A percentile compares a stretch with the other conserved stretches of the same genome.
phyloP scores from a whole-genome alignment of 495 filamentous ascomycete genomes.

The Cudoniella acicularis region DNA sequence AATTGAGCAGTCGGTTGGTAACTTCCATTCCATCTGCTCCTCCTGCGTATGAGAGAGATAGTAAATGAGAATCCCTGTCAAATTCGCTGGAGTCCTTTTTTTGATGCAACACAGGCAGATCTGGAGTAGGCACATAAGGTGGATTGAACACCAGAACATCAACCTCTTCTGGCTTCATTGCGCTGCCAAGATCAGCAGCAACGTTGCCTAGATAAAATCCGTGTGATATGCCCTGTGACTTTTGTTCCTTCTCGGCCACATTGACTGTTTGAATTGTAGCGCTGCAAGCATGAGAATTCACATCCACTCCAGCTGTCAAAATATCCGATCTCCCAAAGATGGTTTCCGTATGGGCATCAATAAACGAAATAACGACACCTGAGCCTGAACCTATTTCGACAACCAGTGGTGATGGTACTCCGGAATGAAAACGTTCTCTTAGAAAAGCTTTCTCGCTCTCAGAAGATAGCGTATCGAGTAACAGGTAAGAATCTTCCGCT shows the following conservation, averaged over 20 bases:
- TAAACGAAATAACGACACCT: conserved; percentile 84
- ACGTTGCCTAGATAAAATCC: conserved; percentile 55
- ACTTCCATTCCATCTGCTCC: conserved; percentile 90
- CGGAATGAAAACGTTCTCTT: conserved; percentile 48
- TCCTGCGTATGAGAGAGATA: conserved; percentile 86
- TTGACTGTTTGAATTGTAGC: conserved; percentile 18
- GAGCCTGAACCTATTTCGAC: conserved; percentile 91
- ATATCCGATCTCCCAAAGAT: conserved; percentile 73
- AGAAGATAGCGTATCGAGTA: conserved; percentile 88
- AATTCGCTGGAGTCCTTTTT: conserved; percentile 19
- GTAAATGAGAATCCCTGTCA: conserved; percentile 61
- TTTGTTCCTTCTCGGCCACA: conserved; percentile 37
- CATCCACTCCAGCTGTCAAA: conserved; percentile 70
- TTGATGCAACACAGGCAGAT: conserved; percentile 52
- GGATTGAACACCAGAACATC: conserved; percentile 96
- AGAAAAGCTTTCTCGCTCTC: conserved; percentile 69
- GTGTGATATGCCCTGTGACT: conserved; percentile 43
- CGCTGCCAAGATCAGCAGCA: conserved; percentile 59
- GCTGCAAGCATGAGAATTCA: conserved; percentile 70
- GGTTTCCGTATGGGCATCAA: conserved; percentile 64
- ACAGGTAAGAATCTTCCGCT: conserved; percentile 90
- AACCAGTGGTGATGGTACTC: conserved; percentile 52
- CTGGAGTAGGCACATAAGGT: conserved; percentile 84
- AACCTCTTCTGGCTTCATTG: conserved; percentile 52
- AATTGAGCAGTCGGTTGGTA: conserved; percentile 70